Base-by-base conservation (phyloP, 345 rosid genomes). In the Toxicodendron radicans region DNA sequence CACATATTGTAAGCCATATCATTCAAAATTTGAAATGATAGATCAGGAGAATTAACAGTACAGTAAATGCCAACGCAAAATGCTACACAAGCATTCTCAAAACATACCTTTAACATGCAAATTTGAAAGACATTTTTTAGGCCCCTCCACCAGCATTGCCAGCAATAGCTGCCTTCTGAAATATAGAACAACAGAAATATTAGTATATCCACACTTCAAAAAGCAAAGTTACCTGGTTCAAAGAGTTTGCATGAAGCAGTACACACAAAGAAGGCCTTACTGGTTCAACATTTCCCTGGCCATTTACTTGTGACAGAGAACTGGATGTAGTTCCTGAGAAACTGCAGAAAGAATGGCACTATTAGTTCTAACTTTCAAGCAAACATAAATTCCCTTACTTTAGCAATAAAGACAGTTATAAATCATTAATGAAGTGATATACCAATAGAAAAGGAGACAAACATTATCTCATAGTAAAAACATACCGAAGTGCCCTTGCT, bases 401-500 rank as follows among this genome's bases (percentile, higher is more conserved):
- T 49, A 17, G n/a, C 56, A 57, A 20, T 23, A 56, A 49, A 48
- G 32, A 52, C 54, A 64, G 52, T 58, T 24, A 68, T n/a, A 62
- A n/a, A 51, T 2, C 21, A 71, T 35, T 53, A 24, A 52, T 62
- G 41, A 49, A 78, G 66, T 21, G 4, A 64, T 72, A 14, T 3
- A 71, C 62, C 17, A 30, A 54, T 7, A 45, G 10, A 10, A 32
- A 41, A 46, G 17, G n/a, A 71, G 5, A 32, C 38, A 27, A 73
- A 58, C 7, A 67, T 6, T 76, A 41, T 17, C 59, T 38, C 66
- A 58, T 66, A 64, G 43, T 3, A 38, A 67, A 17, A 27, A 72
- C 57, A 49, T 69, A 95, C 99, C 98, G 92, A 35, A 87, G 51
- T 2, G 97, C 93, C 85, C 94, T 87, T 43, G 93, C 97, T 80